A percentile compares a stretch with the other conserved stretches of the same genome.
These are phyloP conservation scores for Phytophthora macrochlamydospora DNA, from an alignment of 352 stramenopile species.

Conservation along the genomic window DNA sequence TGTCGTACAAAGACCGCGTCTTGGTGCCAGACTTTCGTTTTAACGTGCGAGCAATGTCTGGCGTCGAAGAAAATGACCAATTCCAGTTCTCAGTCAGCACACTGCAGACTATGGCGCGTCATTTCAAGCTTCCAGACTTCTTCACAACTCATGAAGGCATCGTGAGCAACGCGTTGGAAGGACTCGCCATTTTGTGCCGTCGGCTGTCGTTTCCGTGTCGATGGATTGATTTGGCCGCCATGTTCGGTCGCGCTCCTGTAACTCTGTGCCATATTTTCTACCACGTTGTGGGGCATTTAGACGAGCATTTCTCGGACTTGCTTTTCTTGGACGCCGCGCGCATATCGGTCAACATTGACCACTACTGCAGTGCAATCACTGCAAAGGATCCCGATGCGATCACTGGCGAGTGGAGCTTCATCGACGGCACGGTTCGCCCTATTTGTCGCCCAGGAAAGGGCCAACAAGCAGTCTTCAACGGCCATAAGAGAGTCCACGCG, in stretches of 20 bases:
- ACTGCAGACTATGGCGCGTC: neutral
- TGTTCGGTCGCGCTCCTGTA: neutral
- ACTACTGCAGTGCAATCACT: constrained; percentile 11
- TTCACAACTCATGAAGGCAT: neutral
- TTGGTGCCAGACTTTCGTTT: neutral
- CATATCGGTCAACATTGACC: constrained; percentile 7
- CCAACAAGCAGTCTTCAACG: constrained; percentile 11
- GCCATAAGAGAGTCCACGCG: constrained; percentile 11
- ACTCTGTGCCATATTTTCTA: constrained; percentile 19
- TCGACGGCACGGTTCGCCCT: constrained; percentile 12
- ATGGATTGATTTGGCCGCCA: neutral
- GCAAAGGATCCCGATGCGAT: constrained; percentile 1
- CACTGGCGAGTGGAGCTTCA: constrained; percentile 10
- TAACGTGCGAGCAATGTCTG: neutral
- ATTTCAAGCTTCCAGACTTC: neutral
- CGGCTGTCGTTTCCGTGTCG: neutral
- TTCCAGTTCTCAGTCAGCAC: neutral
- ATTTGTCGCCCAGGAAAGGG: constrained; percentile 16
- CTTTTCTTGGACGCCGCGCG: constrained; percentile 7
- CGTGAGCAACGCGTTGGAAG: neutral
- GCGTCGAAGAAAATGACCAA: neutral
- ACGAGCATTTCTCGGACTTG: constrained; percentile 8
- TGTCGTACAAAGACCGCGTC: neutral
- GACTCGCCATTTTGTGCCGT: neutral
- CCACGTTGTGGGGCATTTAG: constrained; percentile 8